A percentile compares a stretch with the other conserved stretches of the same genome.
Conservation (phyloP, 2,329 filamentous ascomycete genomes). For the Cryphonectria radicalis region DNA sequence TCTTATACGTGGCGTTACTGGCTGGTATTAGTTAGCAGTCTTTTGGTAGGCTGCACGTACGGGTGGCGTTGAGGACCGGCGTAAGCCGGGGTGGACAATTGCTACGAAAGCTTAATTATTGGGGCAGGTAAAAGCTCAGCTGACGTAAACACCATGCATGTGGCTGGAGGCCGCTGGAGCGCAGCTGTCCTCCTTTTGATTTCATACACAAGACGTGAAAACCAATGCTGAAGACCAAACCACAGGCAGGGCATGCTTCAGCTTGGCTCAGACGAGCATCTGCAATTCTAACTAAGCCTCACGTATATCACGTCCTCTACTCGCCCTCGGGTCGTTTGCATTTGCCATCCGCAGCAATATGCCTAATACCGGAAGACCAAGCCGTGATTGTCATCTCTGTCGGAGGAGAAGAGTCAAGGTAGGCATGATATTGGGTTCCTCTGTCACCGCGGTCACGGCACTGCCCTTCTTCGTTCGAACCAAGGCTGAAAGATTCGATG, state of each 20-base stretch:
- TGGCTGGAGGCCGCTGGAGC: background rate
- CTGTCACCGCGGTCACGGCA: background rate
- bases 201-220: background rate
- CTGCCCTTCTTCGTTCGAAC: background rate
- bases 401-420: slow-evolving; percentile 5
- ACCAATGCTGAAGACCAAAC: background rate
- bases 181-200: background rate
- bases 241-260: background rate
- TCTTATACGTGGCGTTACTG: too few species aligned
- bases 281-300: background rate
- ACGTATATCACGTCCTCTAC: background rate
- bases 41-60: too few species aligned
- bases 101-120: too few species aligned
- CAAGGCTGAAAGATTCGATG: background rate
- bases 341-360: background rate
- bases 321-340: background rate
- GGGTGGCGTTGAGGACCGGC: too few species aligned
- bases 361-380: slow-evolving; percentile 8
- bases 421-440: background rate
- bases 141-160: background rate
- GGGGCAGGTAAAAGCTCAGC: background rate
- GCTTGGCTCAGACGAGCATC: background rate
- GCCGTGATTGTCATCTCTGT: slow-evolving; percentile 8
- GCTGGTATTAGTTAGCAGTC: too few species aligned
- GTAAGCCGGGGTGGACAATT: too few species aligned